Conservation (phyloP, 371 early-diverging fungal genomes). For the Dichotomocladium elegans region DNA sequence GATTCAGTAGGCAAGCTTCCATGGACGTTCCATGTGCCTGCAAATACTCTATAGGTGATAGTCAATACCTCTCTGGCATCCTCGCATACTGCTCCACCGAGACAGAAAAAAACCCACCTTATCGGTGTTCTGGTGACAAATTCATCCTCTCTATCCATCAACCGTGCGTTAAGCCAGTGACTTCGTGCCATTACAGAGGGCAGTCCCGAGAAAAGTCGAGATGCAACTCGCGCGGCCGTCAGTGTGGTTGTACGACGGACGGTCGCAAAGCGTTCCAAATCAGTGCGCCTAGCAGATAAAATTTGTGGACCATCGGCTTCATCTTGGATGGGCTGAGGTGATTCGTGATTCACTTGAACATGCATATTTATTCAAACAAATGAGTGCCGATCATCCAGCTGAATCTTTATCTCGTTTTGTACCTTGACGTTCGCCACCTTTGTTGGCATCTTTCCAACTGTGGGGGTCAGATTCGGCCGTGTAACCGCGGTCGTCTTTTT, state of each 20-base stretch:
- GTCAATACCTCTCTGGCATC: no score
- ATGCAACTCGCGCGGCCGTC: neutral
- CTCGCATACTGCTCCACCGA: neutral
- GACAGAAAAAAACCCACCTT: constrained; percentile 28
- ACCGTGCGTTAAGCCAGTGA: constrained; percentile 56
- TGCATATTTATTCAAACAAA: neutral
- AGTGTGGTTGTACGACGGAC: constrained; percentile 28
- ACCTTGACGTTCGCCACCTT: constrained; percentile 7
- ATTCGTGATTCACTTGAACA: neutral
- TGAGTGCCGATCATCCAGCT: neutral
- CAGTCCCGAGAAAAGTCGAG: neutral
- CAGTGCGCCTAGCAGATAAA: constrained; percentile 28
- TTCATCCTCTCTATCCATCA: constrained; percentile 48
- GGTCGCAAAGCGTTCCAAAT: constrained; percentile 28
- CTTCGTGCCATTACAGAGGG: constrained; percentile 35
- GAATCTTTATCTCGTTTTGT: neutral
- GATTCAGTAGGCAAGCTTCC: constrained; percentile 62
- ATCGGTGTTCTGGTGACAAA: constrained; percentile 46
- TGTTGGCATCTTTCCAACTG: constrained; percentile 25
- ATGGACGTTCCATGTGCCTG: constrained; percentile 93
- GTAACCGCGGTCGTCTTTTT: constrained; percentile 7
- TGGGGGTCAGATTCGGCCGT: constrained; percentile 1
- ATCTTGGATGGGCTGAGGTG: neutral
- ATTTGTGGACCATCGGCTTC: constrained; percentile 28
- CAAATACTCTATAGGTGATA: constrained; percentile 68